Evolutionary conservation across 805 yeast genomes (phyloP), one percentile per base, ranked within the genome.

Genomic region (Candida succiphila): DNA sequence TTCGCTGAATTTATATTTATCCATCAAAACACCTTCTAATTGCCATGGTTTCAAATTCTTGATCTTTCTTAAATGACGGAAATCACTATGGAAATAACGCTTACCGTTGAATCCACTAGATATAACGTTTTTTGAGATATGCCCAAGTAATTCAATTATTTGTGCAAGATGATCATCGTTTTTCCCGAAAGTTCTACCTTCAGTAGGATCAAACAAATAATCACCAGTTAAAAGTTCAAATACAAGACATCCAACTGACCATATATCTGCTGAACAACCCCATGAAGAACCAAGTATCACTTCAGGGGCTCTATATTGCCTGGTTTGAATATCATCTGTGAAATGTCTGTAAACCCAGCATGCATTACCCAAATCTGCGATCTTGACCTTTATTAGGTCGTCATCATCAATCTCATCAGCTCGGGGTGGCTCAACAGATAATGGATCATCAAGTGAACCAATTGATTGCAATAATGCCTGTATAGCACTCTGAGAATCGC

Each of bases 101-200:
- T 44, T 50, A 61, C 57, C 78, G 73, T 69, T 82, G 78, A 47
- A 74, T 69, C 49, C 76, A 72, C 37, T 71, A 51, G 7, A 83
- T 56, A 63, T 77, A 67, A 53, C 70, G 68, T 31, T 87, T 78
- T 42, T 74, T 67, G 55, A 61, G 9, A 59, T 49, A 7, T 53
- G 43, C 3, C 63, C 62, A 17, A 58, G 48, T 15, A 59, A 43
- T 42, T 89, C 97, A 24, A 92, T 77, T 12, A 92, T 85, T 55
- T 92, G 97, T 0, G 97, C 97, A 46, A 92, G 68, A 55, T 92
- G 98, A 54, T 92, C 98, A 51, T 89, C 96, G 55, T 88, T 95
- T 49, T 88, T 88, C 31, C 78, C 54, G 58, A 85, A 89, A 4
- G 81, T 64, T 35, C 71, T 73, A 1, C 88, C 87, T 40, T 74